Percentiles rank a stretch among this genome's conserved stretches.
Conservation (phyloP, 208 protist genomes). For the Phytomonas serpens region DNA sequence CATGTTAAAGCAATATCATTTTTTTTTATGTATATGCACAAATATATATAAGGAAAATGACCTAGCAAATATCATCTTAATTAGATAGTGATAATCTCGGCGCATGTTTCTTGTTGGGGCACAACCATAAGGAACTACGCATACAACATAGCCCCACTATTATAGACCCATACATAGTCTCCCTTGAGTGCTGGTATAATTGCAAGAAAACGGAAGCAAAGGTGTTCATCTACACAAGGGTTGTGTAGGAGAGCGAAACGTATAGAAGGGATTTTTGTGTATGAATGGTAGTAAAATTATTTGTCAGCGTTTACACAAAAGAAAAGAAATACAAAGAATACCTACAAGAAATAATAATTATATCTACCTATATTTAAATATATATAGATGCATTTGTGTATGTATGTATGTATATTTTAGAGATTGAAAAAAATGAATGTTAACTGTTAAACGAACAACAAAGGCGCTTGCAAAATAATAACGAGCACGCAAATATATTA, state of each 20-base stretch:
- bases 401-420: constrained; percentile 8
- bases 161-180: not conserved
- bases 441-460: constrained; percentile 2
- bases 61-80: not conserved
- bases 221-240: not conserved
- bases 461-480: not conserved
- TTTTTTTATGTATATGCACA: not conserved
- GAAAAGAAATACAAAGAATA: too few relatives aligned
- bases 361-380: too few relatives aligned
- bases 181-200: not conserved
- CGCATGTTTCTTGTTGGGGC: not conserved
- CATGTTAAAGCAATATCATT: not conserved
- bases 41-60: not conserved
- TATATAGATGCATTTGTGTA: not conserved
- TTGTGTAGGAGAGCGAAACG: not conserved
- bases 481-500: constrained; percentile 1
- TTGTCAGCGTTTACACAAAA: not conserved
- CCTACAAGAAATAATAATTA: too few relatives aligned
- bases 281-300: not conserved
- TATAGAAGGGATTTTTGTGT: not conserved
- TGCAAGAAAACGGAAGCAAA: not conserved
- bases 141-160: not conserved
- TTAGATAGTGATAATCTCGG: not conserved
- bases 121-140: not conserved
- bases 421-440: constrained; percentile 9